These are phyloP conservation scores for Phytopythium boreale DNA, from an alignment of 352 stramenopile genomes.

Conservation along the genomic window DNA sequence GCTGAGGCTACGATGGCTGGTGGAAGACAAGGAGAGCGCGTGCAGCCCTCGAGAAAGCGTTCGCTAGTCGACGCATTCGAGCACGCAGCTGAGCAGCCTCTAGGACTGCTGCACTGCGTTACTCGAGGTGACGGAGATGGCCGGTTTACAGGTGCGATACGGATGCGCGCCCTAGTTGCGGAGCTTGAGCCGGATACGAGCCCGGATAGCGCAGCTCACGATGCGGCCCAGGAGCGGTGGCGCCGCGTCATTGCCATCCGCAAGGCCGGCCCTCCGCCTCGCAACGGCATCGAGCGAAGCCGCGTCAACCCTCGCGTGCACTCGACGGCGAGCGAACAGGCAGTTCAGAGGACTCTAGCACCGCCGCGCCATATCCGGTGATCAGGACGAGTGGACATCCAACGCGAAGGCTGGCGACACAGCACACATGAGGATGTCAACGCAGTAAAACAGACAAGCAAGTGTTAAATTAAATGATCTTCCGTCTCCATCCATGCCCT, in stretches of 20 bases:
- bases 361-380: too few species aligned
- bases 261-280: background rate
- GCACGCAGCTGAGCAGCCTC: background rate
- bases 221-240: background rate
- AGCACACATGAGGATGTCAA: background rate
- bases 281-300: background rate
- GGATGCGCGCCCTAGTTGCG: background rate
- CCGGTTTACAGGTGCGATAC: background rate
- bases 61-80: background rate
- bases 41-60: background rate
- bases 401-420: too few species aligned
- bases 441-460: background rate
- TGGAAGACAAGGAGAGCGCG: background rate
- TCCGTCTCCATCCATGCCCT: background rate
- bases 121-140: background rate
- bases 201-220: background rate
- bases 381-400: background rate
- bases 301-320: background rate
- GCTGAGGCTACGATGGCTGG: background rate
- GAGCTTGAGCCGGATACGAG: background rate
- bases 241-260: slow-evolving; percentile 1
- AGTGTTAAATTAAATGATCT: background rate
- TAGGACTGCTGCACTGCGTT: background rate
- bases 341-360: background rate
- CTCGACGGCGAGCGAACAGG: background rate